Percentiles rank a stretch among this genome's conserved stretches.
These are phyloP conservation scores for carrot (Daucus carota) DNA, from an alignment of 129 eudicot species.

Conservation along the genomic window DNA sequence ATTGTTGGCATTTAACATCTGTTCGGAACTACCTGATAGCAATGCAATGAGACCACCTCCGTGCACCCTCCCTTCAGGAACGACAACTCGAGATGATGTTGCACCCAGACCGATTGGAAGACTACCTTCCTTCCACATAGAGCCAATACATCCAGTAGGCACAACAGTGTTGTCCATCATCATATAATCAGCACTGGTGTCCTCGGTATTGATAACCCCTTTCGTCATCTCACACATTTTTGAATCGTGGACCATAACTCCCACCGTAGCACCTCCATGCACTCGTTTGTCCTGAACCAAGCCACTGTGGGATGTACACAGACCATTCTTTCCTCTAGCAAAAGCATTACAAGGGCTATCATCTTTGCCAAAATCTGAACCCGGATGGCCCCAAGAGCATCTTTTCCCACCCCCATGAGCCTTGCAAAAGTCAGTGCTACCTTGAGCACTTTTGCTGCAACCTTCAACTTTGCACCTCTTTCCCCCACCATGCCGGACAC, in stretches of 20 bases:
- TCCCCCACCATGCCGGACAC: slow-evolving; percentile 79
- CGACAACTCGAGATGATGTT: slow-evolving; percentile 5
- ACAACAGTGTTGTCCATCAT: slow-evolving; percentile 14
- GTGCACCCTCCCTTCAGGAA: slow-evolving; percentile 64
- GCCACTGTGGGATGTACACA: slow-evolving; percentile 54
- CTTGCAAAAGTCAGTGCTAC: slow-evolving; percentile 78
- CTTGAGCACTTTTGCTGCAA: slow-evolving; percentile 74
- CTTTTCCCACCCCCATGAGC: slow-evolving; percentile 73
- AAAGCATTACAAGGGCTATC: slow-evolving; percentile 42
- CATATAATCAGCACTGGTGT: slow-evolving; percentile 18
- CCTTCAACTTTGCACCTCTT: slow-evolving; percentile 57
- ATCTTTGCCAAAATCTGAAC: slow-evolving; percentile 35
- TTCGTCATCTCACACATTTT: slow-evolving; percentile 22
- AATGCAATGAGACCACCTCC: slow-evolving; percentile 58
- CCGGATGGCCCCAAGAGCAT: slow-evolving; percentile 57
- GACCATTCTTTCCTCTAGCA: slow-evolving; percentile 53
- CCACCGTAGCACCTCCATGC: slow-evolving; percentile 60
- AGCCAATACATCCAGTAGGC: not conserved
- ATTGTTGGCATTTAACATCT: not conserved
- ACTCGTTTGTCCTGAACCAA: slow-evolving; percentile 62
- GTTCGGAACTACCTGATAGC: slow-evolving; percentile 20
- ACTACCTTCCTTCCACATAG: slow-evolving; percentile 21
- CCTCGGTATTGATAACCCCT: slow-evolving; percentile 12
- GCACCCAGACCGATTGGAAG: slow-evolving; percentile 13
- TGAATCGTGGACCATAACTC: slow-evolving; percentile 32